Evolutionary conservation across 345 rosid genomes (phyloP).

Genomic region (Rhodamnia argentea): DNA sequence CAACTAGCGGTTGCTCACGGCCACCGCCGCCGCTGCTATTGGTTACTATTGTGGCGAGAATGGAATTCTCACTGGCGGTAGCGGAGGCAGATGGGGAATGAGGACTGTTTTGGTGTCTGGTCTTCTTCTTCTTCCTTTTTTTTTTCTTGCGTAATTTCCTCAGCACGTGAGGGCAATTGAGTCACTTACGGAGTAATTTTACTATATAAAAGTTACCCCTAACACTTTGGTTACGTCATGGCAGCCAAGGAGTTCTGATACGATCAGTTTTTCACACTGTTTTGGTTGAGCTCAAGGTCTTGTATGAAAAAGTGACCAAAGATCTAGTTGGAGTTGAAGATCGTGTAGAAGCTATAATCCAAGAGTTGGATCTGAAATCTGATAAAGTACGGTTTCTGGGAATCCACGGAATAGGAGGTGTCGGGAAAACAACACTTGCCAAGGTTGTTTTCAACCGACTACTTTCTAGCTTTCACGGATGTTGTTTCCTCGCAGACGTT

Average conservation of each 20-base stretch:
- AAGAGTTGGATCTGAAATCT: not conserved
- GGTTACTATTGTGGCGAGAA: not conserved
- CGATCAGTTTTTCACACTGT: rapidly evolving
- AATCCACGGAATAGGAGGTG: not conserved
- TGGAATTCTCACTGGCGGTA: not conserved
- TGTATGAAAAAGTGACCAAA: too few species aligned
- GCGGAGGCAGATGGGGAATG: too few species aligned
- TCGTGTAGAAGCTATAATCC: too few species aligned
- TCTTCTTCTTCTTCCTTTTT: too few species aligned
- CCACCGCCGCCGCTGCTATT: too few species aligned
- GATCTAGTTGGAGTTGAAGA: not conserved
- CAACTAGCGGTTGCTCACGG: too few species aligned
- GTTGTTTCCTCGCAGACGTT: not conserved
- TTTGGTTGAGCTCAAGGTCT: not conserved
- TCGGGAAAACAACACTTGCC: not conserved
- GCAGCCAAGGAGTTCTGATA: not conserved
- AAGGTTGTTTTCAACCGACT: not conserved
- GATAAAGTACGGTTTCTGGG: not conserved
- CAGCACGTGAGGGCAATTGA: not conserved
- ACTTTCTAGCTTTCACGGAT: not conserved
- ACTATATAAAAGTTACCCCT: not conserved
- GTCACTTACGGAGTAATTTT: not conserved
- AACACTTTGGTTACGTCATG: not conserved
- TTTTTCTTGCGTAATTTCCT: not conserved
- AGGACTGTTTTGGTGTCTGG: too few species aligned